Percentiles rank a stretch among this genome's conserved stretches.
Conservation (phyloP, 768 basidiomycete species). For the Pleurotus tuoliensis region DNA sequence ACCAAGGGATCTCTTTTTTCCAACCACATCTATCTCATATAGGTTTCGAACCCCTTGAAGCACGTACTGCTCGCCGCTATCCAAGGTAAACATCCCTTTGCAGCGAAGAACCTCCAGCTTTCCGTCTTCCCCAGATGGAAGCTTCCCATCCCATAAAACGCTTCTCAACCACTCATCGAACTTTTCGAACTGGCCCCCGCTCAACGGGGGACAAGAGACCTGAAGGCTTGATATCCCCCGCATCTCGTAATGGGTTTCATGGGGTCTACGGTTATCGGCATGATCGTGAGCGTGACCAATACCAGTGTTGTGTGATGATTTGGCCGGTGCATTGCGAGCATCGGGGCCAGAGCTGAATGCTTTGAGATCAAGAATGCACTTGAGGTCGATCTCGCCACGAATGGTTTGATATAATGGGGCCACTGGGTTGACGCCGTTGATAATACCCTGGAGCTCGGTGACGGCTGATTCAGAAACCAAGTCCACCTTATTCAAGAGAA, state of each 20-base stretch:
- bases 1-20: slow-evolving; percentile 36
- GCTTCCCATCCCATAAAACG: slow-evolving; percentile 75
- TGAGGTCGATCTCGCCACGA: slow-evolving; percentile 69
- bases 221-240: slow-evolving; percentile 84
- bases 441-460: slow-evolving; percentile 46
- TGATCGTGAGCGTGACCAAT: slow-evolving; percentile 17
- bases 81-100: slow-evolving; percentile 73
- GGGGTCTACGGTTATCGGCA: slow-evolving; percentile 28
- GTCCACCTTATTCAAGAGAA: slow-evolving; percentile 91
- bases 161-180: slow-evolving; percentile 80
- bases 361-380: slow-evolving; percentile 71
- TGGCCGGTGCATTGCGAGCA: background rate
- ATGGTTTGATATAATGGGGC: slow-evolving; percentile 72
- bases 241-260: slow-evolving; percentile 59
- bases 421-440: slow-evolving; percentile 77
- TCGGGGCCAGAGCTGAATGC: slow-evolving; percentile 54
- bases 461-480: slow-evolving; percentile 50
- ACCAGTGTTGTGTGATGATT: slow-evolving; percentile 17
- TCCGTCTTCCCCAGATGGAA: slow-evolving; percentile 30
- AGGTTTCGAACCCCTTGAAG: slow-evolving; percentile 90
- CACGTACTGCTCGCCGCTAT: slow-evolving; percentile 58
- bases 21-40: slow-evolving; percentile 70
- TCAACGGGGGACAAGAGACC: slow-evolving; percentile 61
- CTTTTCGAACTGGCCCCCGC: slow-evolving; percentile 35
- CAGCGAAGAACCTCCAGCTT: slow-evolving; percentile 72